Evolutionary conservation across 169 alveolate genomes (phyloP).

Genomic region (Toxoplasma gondii): DNA sequence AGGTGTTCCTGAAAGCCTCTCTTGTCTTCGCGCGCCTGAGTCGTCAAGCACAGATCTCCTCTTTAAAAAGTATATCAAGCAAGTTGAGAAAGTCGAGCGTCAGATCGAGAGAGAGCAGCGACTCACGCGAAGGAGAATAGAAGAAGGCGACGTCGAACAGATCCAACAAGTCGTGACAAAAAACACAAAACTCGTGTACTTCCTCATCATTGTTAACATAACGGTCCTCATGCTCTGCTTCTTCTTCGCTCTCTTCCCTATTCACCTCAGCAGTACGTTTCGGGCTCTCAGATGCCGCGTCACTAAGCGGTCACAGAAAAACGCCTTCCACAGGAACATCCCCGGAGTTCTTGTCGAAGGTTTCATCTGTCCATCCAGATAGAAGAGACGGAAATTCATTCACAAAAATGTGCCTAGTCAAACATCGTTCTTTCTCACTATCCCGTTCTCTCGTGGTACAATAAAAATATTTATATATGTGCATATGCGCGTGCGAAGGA

Average conservation of each 20-base stretch:
- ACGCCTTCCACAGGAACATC: background rate
- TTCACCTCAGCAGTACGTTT: conserved; percentile 1
- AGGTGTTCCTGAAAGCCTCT: background rate
- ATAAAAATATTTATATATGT: too few species aligned
- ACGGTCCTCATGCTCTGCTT: conserved; percentile 22
- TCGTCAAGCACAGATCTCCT: conserved; percentile 7
- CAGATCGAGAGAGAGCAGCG: background rate
- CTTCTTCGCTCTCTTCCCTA: conserved; percentile 41
- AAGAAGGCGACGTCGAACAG: background rate
- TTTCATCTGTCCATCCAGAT: background rate
- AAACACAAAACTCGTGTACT: background rate
- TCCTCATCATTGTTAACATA: conserved; percentile 26
- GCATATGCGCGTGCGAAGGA: background rate
- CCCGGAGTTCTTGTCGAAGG: background rate
- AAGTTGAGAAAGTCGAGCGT: background rate
- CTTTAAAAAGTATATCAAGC: background rate
- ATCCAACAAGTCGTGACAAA: background rate
- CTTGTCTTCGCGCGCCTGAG: background rate
- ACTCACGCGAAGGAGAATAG: background rate
- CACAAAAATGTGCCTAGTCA: background rate
- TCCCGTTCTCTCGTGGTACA: too few species aligned
- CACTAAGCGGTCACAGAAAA: background rate
- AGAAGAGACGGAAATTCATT: background rate
- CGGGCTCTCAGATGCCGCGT: background rate
- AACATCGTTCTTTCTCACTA: background rate